phyloP scores from a whole-genome alignment of 106 monocot genomes.

The Allium sativum region DNA sequence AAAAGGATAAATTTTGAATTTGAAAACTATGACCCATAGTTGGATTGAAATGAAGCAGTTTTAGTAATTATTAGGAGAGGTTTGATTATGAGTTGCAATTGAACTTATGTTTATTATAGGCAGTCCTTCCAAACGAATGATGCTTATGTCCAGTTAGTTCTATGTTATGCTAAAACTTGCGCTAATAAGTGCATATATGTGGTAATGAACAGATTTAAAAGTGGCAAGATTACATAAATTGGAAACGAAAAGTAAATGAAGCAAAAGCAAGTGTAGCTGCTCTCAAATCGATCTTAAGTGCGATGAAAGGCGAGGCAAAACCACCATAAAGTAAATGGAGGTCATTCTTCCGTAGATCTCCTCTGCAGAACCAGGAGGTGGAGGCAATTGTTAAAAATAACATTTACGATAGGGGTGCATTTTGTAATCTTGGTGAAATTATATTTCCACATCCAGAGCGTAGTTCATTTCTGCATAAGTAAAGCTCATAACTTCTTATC shows the following conservation, averaged over 20 bases:
- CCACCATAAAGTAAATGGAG: slow-evolving; percentile 50
- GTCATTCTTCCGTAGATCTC: slow-evolving; percentile 40
- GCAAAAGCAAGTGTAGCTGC: slow-evolving; percentile 68
- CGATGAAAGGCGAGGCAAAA: slow-evolving; percentile 22
- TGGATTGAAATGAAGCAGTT: too few species aligned
- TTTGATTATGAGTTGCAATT: too few species aligned
- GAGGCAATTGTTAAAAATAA: slow-evolving; percentile 49
- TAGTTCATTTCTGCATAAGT: slow-evolving; percentile 32
- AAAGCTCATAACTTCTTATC: slow-evolving; percentile 9
- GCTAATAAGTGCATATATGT: background rate
- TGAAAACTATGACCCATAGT: too few species aligned
- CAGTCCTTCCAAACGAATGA: too few species aligned
- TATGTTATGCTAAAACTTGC: too few species aligned
- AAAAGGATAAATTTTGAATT: too few species aligned
- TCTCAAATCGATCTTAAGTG: slow-evolving; percentile 39
- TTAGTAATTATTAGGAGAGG: too few species aligned
- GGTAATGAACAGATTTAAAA: slow-evolving; percentile 59
- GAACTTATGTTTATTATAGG: too few species aligned
- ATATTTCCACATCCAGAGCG: slow-evolving; percentile 60
- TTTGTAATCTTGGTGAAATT: slow-evolving; percentile 57
- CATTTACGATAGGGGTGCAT: slow-evolving; percentile 54
- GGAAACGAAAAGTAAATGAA: slow-evolving; percentile 81
- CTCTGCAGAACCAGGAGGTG: slow-evolving; percentile 21
- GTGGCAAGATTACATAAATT: slow-evolving; percentile 92
- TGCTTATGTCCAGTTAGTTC: too few species aligned